These are phyloP conservation scores for Crithidia brevicula DNA, from an alignment of 208 protist species.

Conservation along the genomic window DNA sequence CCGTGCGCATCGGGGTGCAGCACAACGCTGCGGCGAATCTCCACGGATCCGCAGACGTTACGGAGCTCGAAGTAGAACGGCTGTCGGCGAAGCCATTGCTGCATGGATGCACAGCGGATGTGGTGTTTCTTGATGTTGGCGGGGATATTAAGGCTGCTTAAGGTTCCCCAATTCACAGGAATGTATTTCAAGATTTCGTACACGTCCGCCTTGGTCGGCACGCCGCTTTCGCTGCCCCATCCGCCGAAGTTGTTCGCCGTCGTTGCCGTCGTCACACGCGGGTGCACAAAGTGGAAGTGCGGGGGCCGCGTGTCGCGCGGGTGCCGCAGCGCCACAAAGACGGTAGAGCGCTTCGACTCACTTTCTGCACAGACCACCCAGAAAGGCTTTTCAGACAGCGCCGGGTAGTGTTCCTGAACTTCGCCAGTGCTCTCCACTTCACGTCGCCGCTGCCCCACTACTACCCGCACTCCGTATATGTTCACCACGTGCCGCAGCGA, in stretches of 20 bases:
- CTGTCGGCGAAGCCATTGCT: conserved; percentile 84
- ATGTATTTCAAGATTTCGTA: conserved; percentile 86
- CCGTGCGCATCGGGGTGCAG: conserved; percentile 83
- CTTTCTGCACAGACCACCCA: conserved; percentile 22
- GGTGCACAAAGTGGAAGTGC: conserved; percentile 46
- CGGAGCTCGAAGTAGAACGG: conserved; percentile 89
- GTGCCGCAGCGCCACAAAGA: conserved; percentile 45
- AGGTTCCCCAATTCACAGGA: conserved; percentile 81
- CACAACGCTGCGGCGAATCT: conserved; percentile 77
- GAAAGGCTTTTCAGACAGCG: conserved; percentile 5
- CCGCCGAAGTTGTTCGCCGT: conserved; percentile 70
- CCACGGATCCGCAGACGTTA: conserved; percentile 60
- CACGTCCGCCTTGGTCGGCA: conserved; percentile 78
- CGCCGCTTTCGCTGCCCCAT: conserved; percentile 48
- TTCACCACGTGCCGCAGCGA: conserved; percentile 21
- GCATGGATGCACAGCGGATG: conserved; percentile 57
- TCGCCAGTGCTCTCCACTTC: background rate
- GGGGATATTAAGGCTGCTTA: conserved; percentile 70
- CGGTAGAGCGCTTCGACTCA: background rate
- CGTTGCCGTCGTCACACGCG: conserved; percentile 29
- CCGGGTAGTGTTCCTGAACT: background rate
- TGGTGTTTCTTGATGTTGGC: conserved; percentile 53
- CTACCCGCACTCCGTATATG: conserved; percentile 18
- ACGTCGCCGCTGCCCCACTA: background rate
- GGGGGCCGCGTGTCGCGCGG: conserved; percentile 38